Percentiles rank a stretch among this genome's conserved stretches.
Conservation (phyloP, 2,329 filamentous ascomycete species). For the Colletotrichum zoysiae region DNA sequence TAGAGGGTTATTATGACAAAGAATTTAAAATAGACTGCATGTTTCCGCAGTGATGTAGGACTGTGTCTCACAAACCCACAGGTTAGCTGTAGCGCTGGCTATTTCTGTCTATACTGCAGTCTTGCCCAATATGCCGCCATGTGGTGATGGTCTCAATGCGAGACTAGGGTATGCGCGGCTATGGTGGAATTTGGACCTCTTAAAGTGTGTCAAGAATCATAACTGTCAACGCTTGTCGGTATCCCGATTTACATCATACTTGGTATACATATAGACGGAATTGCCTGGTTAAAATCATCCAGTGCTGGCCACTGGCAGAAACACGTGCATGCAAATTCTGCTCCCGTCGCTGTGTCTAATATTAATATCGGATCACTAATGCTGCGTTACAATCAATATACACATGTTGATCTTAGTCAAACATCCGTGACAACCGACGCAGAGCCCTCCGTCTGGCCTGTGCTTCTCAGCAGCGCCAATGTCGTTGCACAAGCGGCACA, state of each 20-base stretch:
- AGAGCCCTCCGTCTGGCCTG: neutral
- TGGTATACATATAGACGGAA: neutral
- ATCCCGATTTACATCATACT: no score
- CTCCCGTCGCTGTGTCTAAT: neutral
- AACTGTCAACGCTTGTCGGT: neutral
- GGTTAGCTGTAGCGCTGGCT: neutral
- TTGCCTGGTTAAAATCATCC: no score
- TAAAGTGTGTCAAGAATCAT: no score
- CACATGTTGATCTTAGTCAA: neutral
- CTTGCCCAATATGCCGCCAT: neutral
- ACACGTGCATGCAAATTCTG: slow-evolving; percentile 16
- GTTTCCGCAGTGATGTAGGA: neutral
- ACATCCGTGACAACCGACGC: neutral
- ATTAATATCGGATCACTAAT: neutral
- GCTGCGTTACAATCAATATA: no score
- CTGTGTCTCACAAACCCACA: neutral
- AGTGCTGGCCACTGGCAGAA: neutral
- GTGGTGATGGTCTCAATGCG: neutral
- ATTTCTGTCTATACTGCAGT: neutral
- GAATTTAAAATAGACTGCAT: no score
- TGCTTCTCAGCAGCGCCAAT: neutral
- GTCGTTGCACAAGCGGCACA: neutral
- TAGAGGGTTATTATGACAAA: neutral
- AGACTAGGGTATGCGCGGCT: neutral
- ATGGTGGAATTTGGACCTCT: neutral